Evolutionary conservation across 257 asterid genomes (phyloP), one percentile per base, ranked within the genome.

Genomic region (Scutellaria barbata): DNA sequence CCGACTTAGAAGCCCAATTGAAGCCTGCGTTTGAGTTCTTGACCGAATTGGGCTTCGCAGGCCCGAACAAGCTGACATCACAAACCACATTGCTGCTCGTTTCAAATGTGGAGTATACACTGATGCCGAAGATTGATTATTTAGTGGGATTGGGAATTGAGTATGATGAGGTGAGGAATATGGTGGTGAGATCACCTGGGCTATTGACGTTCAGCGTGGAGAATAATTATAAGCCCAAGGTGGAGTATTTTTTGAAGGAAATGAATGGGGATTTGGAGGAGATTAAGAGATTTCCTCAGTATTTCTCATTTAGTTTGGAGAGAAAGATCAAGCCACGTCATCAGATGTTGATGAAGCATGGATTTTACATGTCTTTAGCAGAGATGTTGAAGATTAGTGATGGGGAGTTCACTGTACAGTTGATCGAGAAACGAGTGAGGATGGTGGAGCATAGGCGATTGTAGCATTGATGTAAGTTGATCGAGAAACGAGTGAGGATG

Each of bases 111-210:
- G 95, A 89, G 74, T 40, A 13, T 10, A 94, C 98, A 0, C 72
- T 90, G 80, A 74, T 51, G 10, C 97, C 91, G 1, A 94, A 94
- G 68, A 75, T 90, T 53, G 90, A 81, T 14, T 94, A 71, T 78
- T 76, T 90, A 66, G 37, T 77, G 53, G 82, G 83, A 0, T 76
- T 91, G 76, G 97, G 97, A 46, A 82, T 90, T 16, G 81, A 72
- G 35, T 74, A 71, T n/a, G 76, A 61, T 4, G 96, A 84, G 4
- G 96, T 93, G 42, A 79, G 71, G 75, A 76, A 78, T 10, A 90
- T 93, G 97, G 88, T 93, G 60, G 39, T 90, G 77, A 83, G 97
- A 68, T 93, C 92, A 5, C 98, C 98, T 20, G 96, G 92, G 39
- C 69, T 93, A 84, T 76, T 93, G 85, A 93, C 96, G 18, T 90